Evolutionary conservation across 164 flowering plant genomes (phyloP), one percentile per base, ranked within the genome.

Genomic region (Vitis vinifera): DNA sequence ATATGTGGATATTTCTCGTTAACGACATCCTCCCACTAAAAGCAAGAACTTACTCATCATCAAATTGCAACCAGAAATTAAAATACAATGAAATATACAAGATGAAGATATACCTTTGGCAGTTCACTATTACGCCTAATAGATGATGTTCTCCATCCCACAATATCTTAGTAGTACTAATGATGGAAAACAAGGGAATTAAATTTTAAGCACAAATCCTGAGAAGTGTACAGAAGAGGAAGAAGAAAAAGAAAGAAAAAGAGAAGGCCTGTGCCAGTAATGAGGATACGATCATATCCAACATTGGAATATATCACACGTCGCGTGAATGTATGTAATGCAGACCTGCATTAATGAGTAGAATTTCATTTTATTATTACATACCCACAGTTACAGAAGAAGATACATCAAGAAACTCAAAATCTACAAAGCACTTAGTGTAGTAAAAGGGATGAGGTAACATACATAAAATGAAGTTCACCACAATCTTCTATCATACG

Each of bases 111-210:
- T 82, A 95, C 99, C 97, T 87, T 86, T 63, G 99, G 99, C 58
- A 95, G 81, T 75, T 95, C 98, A 76, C 70, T 79, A 62, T 79
- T 74, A 31, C 98, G 92, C 73, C 99, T 82, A 65, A 95, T 91
- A 30, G 91, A 93, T 76, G 99, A 84, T 71, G 99, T 95, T 75
- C 97, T 86, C 99, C 99, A 95, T 63, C 99, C 99, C 15, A 95
- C 99, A 68, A 95, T 89, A 83, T 95, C 99, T 95, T 51, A 69
- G 66, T 37, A 61, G 51, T 8, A 69, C 47, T 63, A 23, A 76
- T 80, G 14, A 83, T 53, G 76, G 79, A 82, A 78, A 78, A 77
- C 78, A 78, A 67, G 23, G 31, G 64, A 4, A 55, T 15, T 12
- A 37, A 16, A 70, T 5, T 5, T 11, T 4, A 29, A 59, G 59